A percentile compares a stretch with the other conserved stretches of the same genome.
Evolutionary conservation across 2,329 filamentous ascomycete genomes (phyloP).

Genomic region (Ophiostoma fasciatum): DNA sequence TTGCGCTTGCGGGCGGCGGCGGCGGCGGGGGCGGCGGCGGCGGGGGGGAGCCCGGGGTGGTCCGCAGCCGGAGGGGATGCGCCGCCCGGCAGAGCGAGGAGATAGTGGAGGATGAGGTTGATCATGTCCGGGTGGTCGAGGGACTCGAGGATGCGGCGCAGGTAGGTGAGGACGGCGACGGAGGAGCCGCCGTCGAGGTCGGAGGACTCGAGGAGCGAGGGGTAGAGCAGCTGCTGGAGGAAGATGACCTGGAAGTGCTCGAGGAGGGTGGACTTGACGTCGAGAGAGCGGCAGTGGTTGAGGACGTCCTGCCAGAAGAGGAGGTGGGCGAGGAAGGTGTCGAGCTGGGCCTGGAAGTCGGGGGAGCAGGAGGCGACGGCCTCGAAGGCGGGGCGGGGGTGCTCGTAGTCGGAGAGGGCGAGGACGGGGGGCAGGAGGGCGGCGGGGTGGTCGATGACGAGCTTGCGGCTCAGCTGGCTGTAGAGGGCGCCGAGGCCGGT

Average conservation of each 20-base stretch:
- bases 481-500: constrained; percentile 73
- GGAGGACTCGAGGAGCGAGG: constrained; percentile 88
- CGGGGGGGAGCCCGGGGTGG: constrained; percentile 25
- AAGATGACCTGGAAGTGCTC: constrained; percentile 98
- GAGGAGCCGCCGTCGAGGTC: constrained; percentile 95
- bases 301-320: constrained; percentile 97
- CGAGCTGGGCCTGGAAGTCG: constrained; percentile 72
- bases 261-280: constrained; percentile 82
- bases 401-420: constrained; percentile 75
- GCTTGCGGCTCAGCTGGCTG: constrained; percentile 55
- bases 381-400: constrained; percentile 53
- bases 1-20: constrained; percentile 68
- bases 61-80: constrained; percentile 16
- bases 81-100: constrained; percentile 60
- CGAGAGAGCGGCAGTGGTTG: constrained; percentile 82
- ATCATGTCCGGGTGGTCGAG: constrained; percentile 90
- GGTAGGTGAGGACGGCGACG: constrained; percentile 85
- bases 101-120: constrained; percentile 82
- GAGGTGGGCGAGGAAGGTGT: constrained; percentile 87
- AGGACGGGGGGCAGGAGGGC: constrained; percentile 70
- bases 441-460: constrained; percentile 64
- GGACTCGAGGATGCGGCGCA: constrained; percentile 78
- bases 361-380: constrained; percentile 59
- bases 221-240: constrained; percentile 87
- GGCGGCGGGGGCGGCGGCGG: constrained; percentile 27